Conservation (phyloP, 805 yeast species). For the Kazachstania psychrophila region DNA sequence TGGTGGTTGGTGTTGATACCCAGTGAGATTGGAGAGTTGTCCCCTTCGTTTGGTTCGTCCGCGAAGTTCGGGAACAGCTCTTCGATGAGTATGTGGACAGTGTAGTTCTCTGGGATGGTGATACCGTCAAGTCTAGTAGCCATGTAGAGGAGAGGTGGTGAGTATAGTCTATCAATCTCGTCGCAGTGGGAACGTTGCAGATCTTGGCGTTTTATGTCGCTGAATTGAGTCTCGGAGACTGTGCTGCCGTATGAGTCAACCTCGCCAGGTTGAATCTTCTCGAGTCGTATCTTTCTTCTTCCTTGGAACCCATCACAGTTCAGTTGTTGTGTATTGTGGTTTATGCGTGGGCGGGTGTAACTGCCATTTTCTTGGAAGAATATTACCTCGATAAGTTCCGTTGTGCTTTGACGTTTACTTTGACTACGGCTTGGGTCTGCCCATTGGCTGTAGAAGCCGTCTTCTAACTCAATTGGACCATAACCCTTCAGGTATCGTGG, state of each 20-base stretch:
- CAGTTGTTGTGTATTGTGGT: slow-evolving; percentile 6
- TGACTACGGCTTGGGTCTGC: slow-evolving; percentile 8
- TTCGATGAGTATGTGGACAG: background rate
- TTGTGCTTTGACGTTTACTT: slow-evolving; percentile 17
- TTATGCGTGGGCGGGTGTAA: slow-evolving; percentile 3
- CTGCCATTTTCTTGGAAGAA: slow-evolving; percentile 17
- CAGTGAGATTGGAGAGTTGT: slow-evolving; percentile 2
- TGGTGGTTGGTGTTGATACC: slow-evolving; percentile 18
- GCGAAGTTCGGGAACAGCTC: background rate
- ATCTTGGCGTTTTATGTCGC: background rate
- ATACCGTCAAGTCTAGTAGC: slow-evolving; percentile 10
- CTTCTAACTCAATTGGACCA: slow-evolving; percentile 26
- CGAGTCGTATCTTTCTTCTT: slow-evolving; percentile 5
- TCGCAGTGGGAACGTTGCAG: background rate
- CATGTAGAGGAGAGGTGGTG: slow-evolving; percentile 2
- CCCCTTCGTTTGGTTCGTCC: background rate
- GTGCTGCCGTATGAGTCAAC: slow-evolving; percentile 3
- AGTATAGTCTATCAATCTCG: background rate
- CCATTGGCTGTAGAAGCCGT: slow-evolving; percentile 29
- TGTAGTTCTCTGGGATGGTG: slow-evolving; percentile 1
- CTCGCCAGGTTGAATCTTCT: background rate
- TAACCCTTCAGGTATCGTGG: slow-evolving; percentile 32
- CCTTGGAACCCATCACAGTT: slow-evolving; percentile 23
- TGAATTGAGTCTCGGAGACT: background rate
- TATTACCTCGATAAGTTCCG: slow-evolving; percentile 23